Percentiles rank a stretch among this genome's conserved stretches.
Conservation (phyloP, 306 rosid species). For the Luffa acutangula region DNA sequence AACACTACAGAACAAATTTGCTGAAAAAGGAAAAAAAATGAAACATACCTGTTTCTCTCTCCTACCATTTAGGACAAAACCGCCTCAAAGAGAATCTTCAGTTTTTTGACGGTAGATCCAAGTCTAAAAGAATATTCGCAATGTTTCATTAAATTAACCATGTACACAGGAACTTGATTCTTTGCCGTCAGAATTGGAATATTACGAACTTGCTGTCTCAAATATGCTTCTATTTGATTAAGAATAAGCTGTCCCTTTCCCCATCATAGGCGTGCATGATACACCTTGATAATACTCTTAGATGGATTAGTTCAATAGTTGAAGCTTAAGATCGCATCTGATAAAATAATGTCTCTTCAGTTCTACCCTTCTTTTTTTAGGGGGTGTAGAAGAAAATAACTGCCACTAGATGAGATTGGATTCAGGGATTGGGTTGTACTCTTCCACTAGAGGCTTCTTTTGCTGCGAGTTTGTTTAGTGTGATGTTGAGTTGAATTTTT, state of each 20-base stretch:
- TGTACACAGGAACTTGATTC: neutral
- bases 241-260: slow-evolving; percentile 4
- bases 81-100: neutral
- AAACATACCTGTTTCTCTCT: neutral
- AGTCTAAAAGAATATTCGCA: neutral
- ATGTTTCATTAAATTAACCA: neutral
- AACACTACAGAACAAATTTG: neutral
- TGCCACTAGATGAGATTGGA: neutral
- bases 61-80: neutral
- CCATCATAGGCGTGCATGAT: neutral
- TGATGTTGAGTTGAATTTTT: neutral
- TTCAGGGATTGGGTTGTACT: neutral
- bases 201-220: neutral
- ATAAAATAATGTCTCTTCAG: neutral
- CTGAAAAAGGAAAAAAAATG: neutral
- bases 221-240: neutral
- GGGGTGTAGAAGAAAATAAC: neutral
- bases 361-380: neutral
- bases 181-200: neutral
- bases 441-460: slow-evolving; percentile 1
- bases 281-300: neutral
- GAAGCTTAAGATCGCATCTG: neutral
- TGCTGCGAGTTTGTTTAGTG: neutral
- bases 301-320: neutral
- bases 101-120: neutral